A percentile compares a stretch with the other conserved stretches of the same genome.
These are phyloP conservation scores for Annona cherimola DNA, from an alignment of 164 flowering plant genomes.

Conservation along the genomic window DNA sequence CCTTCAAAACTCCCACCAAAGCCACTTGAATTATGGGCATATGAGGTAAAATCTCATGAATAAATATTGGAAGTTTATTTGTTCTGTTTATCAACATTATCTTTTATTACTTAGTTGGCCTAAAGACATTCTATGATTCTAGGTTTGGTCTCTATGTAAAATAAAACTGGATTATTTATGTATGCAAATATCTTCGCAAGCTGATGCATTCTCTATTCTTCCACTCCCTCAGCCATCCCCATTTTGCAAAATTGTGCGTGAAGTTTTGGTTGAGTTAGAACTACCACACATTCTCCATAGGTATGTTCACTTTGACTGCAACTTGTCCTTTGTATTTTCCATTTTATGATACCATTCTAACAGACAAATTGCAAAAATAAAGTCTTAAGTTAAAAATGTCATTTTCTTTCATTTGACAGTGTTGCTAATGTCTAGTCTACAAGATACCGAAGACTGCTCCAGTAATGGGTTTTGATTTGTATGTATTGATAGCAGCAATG, in stretches of 20 bases:
- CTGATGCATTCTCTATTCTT: no score
- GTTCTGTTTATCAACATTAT: neutral
- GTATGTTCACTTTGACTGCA: constrained; percentile 26
- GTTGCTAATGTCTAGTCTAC: neutral
- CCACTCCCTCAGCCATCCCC: constrained; percentile 68
- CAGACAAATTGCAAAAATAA: neutral
- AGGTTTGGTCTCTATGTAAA: neutral
- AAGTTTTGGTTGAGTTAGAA: constrained; percentile 87
- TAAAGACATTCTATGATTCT: neutral
- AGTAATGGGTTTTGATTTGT: neutral
- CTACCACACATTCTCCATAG: constrained; percentile 74
- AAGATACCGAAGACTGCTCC: neutral
- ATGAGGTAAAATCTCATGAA: constrained; percentile 54
- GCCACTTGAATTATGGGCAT: constrained; percentile 93
- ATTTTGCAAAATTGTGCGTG: constrained; percentile 94
- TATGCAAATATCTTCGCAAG: no score
- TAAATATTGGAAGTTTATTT: neutral
- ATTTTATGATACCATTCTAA: neutral
- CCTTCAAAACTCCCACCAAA: constrained; percentile 75
- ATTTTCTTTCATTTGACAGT: neutral
- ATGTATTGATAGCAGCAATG: neutral
- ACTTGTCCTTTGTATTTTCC: neutral
- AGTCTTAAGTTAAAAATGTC: neutral
- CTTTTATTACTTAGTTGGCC: neutral
- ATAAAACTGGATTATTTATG: neutral